Evolutionary conservation across 2,329 filamentous ascomycete species (phyloP).

Genomic region (Fusarium pininemorale): DNA sequence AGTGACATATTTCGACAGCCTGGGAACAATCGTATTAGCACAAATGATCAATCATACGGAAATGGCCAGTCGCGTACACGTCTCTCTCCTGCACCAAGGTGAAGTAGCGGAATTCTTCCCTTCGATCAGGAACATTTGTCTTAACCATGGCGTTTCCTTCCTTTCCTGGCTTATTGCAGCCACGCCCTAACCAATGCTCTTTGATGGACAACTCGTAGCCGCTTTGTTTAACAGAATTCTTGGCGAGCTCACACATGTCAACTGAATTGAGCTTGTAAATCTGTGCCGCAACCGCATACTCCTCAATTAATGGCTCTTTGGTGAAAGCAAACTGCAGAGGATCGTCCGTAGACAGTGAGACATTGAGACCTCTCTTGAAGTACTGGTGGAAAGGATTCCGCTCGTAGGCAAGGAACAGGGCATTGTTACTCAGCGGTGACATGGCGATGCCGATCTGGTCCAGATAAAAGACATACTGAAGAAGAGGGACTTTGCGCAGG

Average conservation of each 20-base stretch:
- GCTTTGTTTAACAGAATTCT: constrained; percentile 94
- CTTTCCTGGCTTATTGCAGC: constrained; percentile 81
- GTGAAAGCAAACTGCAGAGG: constrained; percentile 98
- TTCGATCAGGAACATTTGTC: constrained; percentile 93
- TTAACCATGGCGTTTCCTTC: constrained; percentile 92
- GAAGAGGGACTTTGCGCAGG: constrained; percentile 89
- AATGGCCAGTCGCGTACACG: constrained; percentile 69
- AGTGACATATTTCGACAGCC: constrained; percentile 55
- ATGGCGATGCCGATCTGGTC: constrained; percentile 99
- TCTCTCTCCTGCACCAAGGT: constrained; percentile 84
- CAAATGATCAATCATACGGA: neutral
- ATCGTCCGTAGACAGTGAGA: constrained; percentile 95
- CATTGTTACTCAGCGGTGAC: constrained; percentile 99
- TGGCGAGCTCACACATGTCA: constrained; percentile 98
- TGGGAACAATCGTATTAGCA: constrained; percentile 34
- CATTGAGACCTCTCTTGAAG: constrained; percentile 93
- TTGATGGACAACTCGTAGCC: constrained; percentile 92
- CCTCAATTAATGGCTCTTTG: constrained; percentile 96
- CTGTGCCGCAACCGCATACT: constrained; percentile 96
- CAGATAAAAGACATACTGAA: constrained; percentile 98
- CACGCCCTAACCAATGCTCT: constrained; percentile 86
- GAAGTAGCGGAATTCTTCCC: constrained; percentile 88
- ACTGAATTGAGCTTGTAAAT: constrained; percentile 98
- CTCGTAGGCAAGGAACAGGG: constrained; percentile 94
- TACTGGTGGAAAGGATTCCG: constrained; percentile 96